Base-by-base conservation (phyloP, 2,329 filamentous ascomycete genomes). In the Aschersonia sp. region DNA sequence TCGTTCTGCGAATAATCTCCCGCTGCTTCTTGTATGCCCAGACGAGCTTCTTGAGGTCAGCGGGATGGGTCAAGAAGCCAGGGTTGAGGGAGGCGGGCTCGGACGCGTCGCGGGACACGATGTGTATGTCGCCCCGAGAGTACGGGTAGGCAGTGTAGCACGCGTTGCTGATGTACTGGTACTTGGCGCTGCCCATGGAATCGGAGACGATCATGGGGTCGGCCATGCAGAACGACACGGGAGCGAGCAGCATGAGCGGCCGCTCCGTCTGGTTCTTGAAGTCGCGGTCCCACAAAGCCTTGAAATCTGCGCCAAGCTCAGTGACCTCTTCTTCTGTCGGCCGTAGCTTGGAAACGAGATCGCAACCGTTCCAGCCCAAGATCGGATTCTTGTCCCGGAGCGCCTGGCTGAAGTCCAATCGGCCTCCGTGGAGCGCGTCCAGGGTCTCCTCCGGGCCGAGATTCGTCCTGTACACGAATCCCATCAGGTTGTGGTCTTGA, bases 21-120 rank as follows among this genome's bases (percentile, higher is more conserved):
- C 80, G 75, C 40, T 71, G 68, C 53, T 73, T 74, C 62, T 84
- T 84, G 65, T 84, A 84, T 1, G 66, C 71, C 78, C 78, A 82
- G 9, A 79, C 54, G 9, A 76, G 71, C 54, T 71, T 76, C 57
- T 74, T 74, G 31, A 81, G 32, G 55, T 82, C 78, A 30, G 75
- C 59, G 2, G 67, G 66, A 30, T 69, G 61, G 5, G 50, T 47
- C n/a, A 59, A 43, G 60, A 72, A 79, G 9, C 77, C 78, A 0
- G 71, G 63, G 48, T 78, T 69, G 54, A 83, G 80, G 48, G 77
- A 71, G 7, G 72, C 61, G 2, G 67, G 60, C n/a, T 70, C 66
- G 12, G 62, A 54, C 3, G 68, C 51, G 3, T 64, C 56, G 10
- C 63, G 60, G 1, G 66, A 65, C 2, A 65, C 69, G 55, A 83